A percentile compares a stretch with the other conserved stretches of the same genome.
These are phyloP conservation scores for Pseudogymnoascus sp. DNA, from an alignment of 2,329 filamentous ascomycete genomes.

Conservation along the genomic window DNA sequence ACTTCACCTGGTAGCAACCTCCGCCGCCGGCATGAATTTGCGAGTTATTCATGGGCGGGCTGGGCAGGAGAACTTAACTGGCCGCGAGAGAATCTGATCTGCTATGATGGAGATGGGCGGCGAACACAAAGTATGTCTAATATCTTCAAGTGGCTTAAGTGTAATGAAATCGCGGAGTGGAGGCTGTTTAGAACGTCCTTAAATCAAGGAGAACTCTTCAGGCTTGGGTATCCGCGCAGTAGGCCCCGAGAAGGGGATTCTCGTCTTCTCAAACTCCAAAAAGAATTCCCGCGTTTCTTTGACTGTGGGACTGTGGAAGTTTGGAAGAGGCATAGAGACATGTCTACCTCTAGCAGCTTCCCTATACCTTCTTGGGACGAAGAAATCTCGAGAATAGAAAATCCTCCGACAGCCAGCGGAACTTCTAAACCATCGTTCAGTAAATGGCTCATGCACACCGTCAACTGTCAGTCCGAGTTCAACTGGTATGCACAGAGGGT, in stretches of 20 bases:
- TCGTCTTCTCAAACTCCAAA: neutral
- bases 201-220: neutral
- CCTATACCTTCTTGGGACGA: neutral
- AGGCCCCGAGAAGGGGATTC: neutral
- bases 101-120: neutral
- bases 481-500: no score
- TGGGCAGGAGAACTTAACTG: neutral
- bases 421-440: no score
- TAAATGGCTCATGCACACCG: no score
- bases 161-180: neutral
- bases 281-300: neutral
- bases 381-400: neutral
- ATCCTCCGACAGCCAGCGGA: no score
- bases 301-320: neutral
- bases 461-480: no score
- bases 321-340: no score
- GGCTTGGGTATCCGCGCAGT: neutral
- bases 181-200: neutral
- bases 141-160: neutral
- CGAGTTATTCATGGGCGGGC: neutral
- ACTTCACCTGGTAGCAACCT: neutral
- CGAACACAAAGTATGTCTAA: neutral
- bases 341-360: no score
- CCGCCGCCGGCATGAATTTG: neutral
- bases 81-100: neutral